Evolutionary conservation across 2,329 filamentous ascomycete genomes (phyloP).

Genomic region (Paecilomyces fulvus): DNA sequence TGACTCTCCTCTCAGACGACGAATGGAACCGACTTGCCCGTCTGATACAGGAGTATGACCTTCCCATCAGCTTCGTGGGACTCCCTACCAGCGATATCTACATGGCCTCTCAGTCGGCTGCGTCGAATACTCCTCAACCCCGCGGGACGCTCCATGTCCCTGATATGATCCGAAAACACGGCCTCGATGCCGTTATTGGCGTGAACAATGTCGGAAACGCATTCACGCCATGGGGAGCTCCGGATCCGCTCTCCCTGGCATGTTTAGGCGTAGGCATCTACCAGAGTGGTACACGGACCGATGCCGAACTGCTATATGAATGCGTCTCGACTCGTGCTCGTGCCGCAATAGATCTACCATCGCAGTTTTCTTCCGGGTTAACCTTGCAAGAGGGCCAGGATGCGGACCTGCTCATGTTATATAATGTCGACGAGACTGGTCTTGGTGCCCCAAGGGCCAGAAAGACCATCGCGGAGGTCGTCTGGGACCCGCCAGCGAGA

Average conservation of each 20-base stretch:
- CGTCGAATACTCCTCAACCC: conserved; percentile 16
- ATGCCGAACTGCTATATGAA: conserved; percentile 52
- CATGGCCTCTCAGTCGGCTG: conserved; percentile 52
- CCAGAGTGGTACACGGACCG: conserved; percentile 53
- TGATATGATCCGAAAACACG: conserved; percentile 50
- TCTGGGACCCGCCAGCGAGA: conserved; percentile 29
- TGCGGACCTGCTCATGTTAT: conserved; percentile 16
- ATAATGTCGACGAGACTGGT: conserved; percentile 23
- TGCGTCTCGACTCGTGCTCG: conserved; percentile 40
- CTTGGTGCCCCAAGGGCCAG: conserved; percentile 18
- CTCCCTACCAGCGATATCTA: conserved; percentile 63
- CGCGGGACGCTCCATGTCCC: conserved; percentile 57
- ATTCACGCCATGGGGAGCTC: conserved; percentile 61
- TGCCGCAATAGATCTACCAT: conserved; percentile 23
- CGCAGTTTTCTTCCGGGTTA: conserved; percentile 1
- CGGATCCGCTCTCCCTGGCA: conserved; percentile 57
- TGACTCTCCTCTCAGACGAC: conserved; percentile 47
- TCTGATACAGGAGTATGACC: conserved; percentile 37
- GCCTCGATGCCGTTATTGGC: conserved; percentile 52
- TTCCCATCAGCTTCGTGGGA: conserved; percentile 60
- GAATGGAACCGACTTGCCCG: conserved; percentile 44
- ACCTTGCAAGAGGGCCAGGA: conserved; percentile 5
- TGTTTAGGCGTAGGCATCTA: conserved; percentile 58
- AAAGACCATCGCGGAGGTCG: conserved; percentile 25
- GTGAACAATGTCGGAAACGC: conserved; percentile 69